Evolutionary conservation across 73 alveolate species (phyloP), one percentile per base, ranked within the genome.

Genomic region (Tetrahymena borealis): DNA sequence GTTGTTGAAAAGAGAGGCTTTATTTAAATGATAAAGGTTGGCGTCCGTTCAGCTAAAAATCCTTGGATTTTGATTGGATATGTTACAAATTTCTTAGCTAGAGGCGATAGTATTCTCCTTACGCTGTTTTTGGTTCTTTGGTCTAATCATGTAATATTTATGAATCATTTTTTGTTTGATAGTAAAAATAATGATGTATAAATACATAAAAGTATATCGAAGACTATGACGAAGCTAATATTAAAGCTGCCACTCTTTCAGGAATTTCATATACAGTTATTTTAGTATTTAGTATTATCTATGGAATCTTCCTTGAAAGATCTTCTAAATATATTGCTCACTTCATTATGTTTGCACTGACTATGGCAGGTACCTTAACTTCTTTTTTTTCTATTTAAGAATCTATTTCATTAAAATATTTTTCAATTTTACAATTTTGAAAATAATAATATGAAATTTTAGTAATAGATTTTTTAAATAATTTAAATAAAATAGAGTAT

Each of bases 1-100:
- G 85, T 60, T 20, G 85, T 60, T 60, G 85, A 60, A 60, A 60
- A 60, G 28, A 60, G 85, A 60, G 38, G 85, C 10, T 60, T 60
- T 60, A n/a, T 60, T 60, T n/a, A 60, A 60, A 92, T 92, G 33
- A 39, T 93, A 33, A 93, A 93, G 38, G 78, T 93, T 6, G 95
- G 93, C 15, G 90, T 93, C 16, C 78, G 90, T 18, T 91, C 95
- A 38, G 95, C 93, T 79, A 79, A 78, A 33, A 93, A 93, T 39
- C 90, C 91, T 7, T 93, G 95, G 95, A 93, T 93, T 38, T 79
- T 93, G 33, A 79, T 79, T 33, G 95, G 95, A 7, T 93, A 93
- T 40, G 91, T 93, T 20, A 93, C 95, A 8, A 93, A 93, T 93
- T 93, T 93, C 91, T 85, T 93, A 38, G 95, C 93, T 37, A 93